Evolutionary conservation across 345 rosid species (phyloP), one percentile per base, ranked within the genome.

Genomic region (Corymbia maculata): DNA sequence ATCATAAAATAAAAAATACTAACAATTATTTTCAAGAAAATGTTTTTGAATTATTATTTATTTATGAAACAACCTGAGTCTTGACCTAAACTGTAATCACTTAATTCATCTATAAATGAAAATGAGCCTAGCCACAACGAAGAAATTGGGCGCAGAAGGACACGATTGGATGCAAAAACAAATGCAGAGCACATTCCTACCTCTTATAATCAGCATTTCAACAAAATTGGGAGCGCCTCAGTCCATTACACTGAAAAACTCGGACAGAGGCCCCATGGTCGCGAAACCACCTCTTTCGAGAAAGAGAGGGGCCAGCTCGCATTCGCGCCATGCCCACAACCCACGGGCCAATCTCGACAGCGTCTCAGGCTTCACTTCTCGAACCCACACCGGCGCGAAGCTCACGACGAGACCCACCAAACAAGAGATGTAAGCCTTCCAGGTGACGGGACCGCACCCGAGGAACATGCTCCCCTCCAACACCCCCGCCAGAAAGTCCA

Each of bases 371-470:
- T 90, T 92, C 88, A 94, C 92, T 55, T 92, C 93, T 85, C 86
- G 89, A 55, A 94, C 88, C 97, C 95, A 94, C 13, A 90, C 88
- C 6, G 97, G 96, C 52, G 94, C 92, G 85, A 90, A 92, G 52
- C 89, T 92, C 88, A 92, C 95, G 15, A 93, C 53, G 15, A 95
- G 75, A 51, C 94, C 93, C 30, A 93, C 89, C 79, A 94, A 85
- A 52, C 96, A 94, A 12, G 92, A 92, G 17, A 93, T 91, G 86
- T 94, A 95, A 15, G 97, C 94, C 92, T 92, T 94, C 97, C 95
- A 94, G 51, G 94, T 95, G 19, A 90, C 93, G 22, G 92, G 93
- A 86, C 93, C 89, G 64, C 96, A 93, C 8, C 96, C 95, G 13
- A 93, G 89, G 24, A 90, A 92, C 79, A 94, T 64, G 53, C 92